Evolutionary conservation across 1,284 basidiomycete species (phyloP), one percentile per base, ranked within the genome.

Genomic region (Apiotrichum akiyoshidainum): DNA sequence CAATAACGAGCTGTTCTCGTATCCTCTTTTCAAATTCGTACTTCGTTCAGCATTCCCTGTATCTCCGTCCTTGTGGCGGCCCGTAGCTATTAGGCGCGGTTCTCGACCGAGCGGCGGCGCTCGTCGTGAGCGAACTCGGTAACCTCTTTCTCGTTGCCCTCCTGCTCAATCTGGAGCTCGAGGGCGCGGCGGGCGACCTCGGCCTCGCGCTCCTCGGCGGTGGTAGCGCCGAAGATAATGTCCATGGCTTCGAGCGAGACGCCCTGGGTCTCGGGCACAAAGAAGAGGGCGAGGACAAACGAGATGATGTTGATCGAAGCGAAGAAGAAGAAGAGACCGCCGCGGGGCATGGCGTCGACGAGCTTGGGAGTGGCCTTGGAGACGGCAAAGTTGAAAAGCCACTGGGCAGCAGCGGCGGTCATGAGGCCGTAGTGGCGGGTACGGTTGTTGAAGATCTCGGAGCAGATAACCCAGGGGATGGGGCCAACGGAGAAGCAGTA

Each of bases 391-490:
- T 89, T 90, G 83, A 84, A 90, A 4, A 90, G 77, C 71, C 89
- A 91, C 63, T 90, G 89, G 1, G 86, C 83, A 12, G 83, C 83
- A 52, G 85, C 85, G 1, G 86, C 89, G 2, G 84, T 77, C 1
- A 86, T 84, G 46, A 90, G 79, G 50, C 89, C 89, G 67, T 86
- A 89, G 69, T 89, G 86, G 57, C 89, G 81, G 12, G 88, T 90
- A 46, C 87, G 79, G 41, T 88, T 91, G 33, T 86, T 87, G 83
- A 91, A 91, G 70, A 91, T 89, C 74, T 91, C 89, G 14, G 87
- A 80, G 62, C 73, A 74, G 59, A 70, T 69, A 56, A 72, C 68
- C 69, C 71, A 68, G 55, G 69, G 70, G 14, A 74, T 64, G 19
- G 68, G 71, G 22, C 74, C 76, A 64, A 74, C 73, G 0, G 68